Percentiles rank a stretch among this genome's conserved stretches.
These are phyloP conservation scores for Suillus sp. DNA, from an alignment of 768 basidiomycete genomes.

Conservation along the genomic window DNA sequence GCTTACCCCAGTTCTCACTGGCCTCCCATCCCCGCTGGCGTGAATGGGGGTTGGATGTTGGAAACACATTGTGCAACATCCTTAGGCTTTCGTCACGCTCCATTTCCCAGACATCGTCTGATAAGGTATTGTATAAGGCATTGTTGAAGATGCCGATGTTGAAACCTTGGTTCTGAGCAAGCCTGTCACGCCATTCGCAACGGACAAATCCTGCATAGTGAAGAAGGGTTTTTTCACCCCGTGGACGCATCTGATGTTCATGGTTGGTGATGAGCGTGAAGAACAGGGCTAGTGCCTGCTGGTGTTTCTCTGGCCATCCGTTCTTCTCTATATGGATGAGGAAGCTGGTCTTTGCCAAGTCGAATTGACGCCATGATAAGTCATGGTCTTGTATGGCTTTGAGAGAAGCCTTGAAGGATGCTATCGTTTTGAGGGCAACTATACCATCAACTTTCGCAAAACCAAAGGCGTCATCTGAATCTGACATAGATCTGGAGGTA, in stretches of 20 bases:
- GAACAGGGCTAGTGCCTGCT: not conserved
- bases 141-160: constrained; percentile 6
- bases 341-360: constrained; percentile 18
- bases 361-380: constrained; percentile 26
- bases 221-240: constrained; percentile 1
- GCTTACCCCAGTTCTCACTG: too few species aligned
- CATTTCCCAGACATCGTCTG: too few species aligned
- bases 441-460: too few species aligned
- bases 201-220: not conserved
- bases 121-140: too few species aligned
- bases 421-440: too few species aligned
- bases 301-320: constrained; percentile 4
- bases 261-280: constrained; percentile 7
- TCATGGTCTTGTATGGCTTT: constrained; percentile 17
- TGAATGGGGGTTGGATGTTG: too few species aligned
- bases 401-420: too few species aligned
- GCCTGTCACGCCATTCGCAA: constrained; percentile 3
- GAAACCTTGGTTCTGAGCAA: not conserved
- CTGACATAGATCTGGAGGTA: too few species aligned
- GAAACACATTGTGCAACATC: too few species aligned
- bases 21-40: too few species aligned
- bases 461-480: too few species aligned
- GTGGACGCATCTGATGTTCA: not conserved
- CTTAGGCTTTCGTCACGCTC: too few species aligned
- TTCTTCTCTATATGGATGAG: constrained; percentile 1